These are phyloP conservation scores for Deuterostichococcus epilithicus DNA, from an alignment of 139 green algal genomes.

Conservation along the genomic window DNA sequence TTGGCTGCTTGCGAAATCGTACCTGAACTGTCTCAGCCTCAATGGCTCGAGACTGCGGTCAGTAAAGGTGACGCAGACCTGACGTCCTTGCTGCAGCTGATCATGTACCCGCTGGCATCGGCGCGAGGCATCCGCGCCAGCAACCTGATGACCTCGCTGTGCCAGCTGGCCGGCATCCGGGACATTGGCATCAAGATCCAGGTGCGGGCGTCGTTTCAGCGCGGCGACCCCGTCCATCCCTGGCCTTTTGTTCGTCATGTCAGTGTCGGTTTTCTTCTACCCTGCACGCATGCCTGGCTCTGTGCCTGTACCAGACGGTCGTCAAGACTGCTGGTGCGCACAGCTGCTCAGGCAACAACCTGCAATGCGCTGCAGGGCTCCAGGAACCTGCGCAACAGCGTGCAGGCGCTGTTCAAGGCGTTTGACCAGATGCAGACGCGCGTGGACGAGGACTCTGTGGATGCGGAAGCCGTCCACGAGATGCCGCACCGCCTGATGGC, in stretches of 20 bases:
- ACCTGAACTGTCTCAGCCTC: too few relatives aligned
- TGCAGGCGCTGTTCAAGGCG: background rate
- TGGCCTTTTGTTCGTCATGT: too few relatives aligned
- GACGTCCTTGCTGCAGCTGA: background rate
- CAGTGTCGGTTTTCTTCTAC: too few relatives aligned
- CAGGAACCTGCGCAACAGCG: background rate
- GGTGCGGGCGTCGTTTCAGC: too few relatives aligned
- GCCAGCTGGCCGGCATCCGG: background rate
- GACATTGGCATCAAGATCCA: conserved; percentile 3
- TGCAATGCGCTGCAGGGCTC: background rate
- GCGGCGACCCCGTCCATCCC: too few relatives aligned
- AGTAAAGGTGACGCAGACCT: too few relatives aligned
- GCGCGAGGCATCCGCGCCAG: background rate
- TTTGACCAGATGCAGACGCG: background rate
- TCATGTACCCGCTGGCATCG: background rate
- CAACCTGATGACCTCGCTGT: background rate
- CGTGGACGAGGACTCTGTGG: background rate
- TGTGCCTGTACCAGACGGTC: too few relatives aligned
- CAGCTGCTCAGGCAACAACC: too few relatives aligned
- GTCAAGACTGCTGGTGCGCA: too few relatives aligned
- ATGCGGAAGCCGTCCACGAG: background rate
- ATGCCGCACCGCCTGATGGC: background rate
- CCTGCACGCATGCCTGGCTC: too few relatives aligned
- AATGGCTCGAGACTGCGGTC: too few relatives aligned
- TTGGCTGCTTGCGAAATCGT: too few relatives aligned